phyloP scores from a whole-genome alignment of 169 alveolate species.

The Miamiensis avidus region DNA sequence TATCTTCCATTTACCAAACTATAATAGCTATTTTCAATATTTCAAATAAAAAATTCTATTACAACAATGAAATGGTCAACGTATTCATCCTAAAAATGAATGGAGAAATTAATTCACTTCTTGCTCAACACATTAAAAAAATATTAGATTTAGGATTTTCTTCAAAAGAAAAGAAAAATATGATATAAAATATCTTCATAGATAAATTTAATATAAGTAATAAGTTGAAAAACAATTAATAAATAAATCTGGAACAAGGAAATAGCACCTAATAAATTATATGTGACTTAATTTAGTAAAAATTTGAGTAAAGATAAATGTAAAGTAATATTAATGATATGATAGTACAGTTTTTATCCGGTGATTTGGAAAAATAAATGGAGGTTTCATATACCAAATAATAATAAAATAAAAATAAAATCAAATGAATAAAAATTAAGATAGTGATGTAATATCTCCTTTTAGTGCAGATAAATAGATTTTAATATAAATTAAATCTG shows the following conservation, averaged over 20 bases:
- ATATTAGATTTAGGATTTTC: neutral
- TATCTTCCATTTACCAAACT: neutral
- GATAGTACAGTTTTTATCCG: neutral
- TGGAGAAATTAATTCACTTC: neutral
- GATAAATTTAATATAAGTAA: neutral
- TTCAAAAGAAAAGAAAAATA: no score
- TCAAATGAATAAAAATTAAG: neutral
- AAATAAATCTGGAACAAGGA: neutral
- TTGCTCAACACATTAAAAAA: neutral
- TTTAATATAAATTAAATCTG: neutral
- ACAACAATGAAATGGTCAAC: neutral
- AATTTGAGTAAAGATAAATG: no score
- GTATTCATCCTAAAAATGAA: conserved; percentile 2
- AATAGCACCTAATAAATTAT: no score
- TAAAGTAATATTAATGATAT: neutral
- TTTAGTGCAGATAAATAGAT: neutral
- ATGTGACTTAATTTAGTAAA: no score
- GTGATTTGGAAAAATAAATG: neutral
- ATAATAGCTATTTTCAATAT: neutral
- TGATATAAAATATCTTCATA: neutral
- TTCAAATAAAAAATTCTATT: neutral
- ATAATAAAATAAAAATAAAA: neutral
- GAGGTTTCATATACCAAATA: neutral
- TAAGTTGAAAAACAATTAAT: neutral
- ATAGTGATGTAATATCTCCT: neutral